These are phyloP conservation scores for Backusella circina DNA, from an alignment of 192 early-diverging fungal species.

Conservation along the genomic window DNA sequence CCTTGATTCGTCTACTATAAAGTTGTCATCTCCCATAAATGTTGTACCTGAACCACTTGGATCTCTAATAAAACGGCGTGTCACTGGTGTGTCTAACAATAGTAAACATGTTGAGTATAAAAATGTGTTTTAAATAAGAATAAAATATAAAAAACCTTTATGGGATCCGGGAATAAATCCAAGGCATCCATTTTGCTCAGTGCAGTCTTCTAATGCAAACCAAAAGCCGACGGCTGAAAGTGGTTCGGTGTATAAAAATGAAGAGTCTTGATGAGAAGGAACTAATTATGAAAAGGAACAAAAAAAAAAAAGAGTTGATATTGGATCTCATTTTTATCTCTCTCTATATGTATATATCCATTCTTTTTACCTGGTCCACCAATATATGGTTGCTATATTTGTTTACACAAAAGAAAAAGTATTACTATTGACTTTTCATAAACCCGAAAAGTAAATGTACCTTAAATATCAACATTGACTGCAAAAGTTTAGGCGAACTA, in stretches of 20 bases:
- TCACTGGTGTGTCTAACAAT: slow-evolving; percentile 45
- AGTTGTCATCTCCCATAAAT: slow-evolving; percentile 49
- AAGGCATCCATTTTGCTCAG: slow-evolving; percentile 81
- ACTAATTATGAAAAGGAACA: slow-evolving; percentile 49
- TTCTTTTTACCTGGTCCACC: slow-evolving; percentile 39
- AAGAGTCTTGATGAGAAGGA: slow-evolving; percentile 86
- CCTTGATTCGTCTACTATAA: slow-evolving; percentile 41
- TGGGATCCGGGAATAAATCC: slow-evolving; percentile 83
- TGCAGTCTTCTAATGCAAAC: slow-evolving; percentile 94
- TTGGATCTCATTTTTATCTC: slow-evolving; percentile 24
- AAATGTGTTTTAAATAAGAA: background rate
- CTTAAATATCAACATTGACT: slow-evolving; percentile 93
- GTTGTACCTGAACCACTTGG: slow-evolving; percentile 52
- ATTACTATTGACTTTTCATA: background rate
- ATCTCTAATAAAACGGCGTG: slow-evolving; percentile 62
- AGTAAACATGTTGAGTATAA: background rate
- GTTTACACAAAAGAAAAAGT: background rate
- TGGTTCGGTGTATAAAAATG: slow-evolving; percentile 88
- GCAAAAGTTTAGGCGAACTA: slow-evolving; percentile 70
- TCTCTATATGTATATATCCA: background rate
- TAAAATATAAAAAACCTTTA: slow-evolving; percentile 40
- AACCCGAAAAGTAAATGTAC: slow-evolving; percentile 1
- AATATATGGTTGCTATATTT: slow-evolving; percentile 46
- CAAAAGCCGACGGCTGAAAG: slow-evolving; percentile 83
- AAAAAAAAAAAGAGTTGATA: background rate